phyloP scores from a whole-genome alignment of 2,329 filamentous ascomycete genomes.

The Monosporascus sp. region DNA sequence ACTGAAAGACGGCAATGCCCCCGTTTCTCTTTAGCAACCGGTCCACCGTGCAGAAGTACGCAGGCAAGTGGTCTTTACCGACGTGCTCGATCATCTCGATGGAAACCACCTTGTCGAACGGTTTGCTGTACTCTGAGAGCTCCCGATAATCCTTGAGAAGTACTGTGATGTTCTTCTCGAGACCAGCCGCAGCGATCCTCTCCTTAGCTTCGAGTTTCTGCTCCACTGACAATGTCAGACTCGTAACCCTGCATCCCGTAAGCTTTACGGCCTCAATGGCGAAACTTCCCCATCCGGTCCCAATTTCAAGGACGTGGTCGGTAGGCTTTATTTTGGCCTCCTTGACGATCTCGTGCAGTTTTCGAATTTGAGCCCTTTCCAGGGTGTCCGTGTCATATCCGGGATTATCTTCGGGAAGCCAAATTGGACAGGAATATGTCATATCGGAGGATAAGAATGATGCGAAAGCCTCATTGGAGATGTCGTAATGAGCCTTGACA shows the following conservation, averaged over 20 bases:
- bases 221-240: slow-evolving; percentile 61
- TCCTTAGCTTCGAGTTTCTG: slow-evolving; percentile 64
- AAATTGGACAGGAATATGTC: slow-evolving; percentile 70
- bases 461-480: slow-evolving; percentile 71
- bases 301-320: slow-evolving; percentile 70
- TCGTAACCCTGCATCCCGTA: slow-evolving; percentile 65
- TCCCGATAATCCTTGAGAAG: slow-evolving; percentile 64
- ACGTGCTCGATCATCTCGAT: slow-evolving; percentile 78
- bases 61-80: slow-evolving; percentile 59
- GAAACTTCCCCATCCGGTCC: slow-evolving; percentile 71
- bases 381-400: slow-evolving; percentile 30
- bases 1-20: slow-evolving; percentile 67
- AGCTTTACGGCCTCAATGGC: slow-evolving; percentile 62
- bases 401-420: slow-evolving; percentile 47
- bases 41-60: slow-evolving; percentile 63
- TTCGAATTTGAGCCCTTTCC: slow-evolving; percentile 62
- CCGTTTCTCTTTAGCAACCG: slow-evolving; percentile 59
- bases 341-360: slow-evolving; percentile 60
- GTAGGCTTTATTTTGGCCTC: slow-evolving; percentile 57
- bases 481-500: slow-evolving; percentile 69
- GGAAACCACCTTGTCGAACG: slow-evolving; percentile 67
- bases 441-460: slow-evolving; percentile 70
- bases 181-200: slow-evolving; percentile 56
- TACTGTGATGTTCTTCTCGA: slow-evolving; percentile 57
- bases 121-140: slow-evolving; percentile 45